Base-by-base conservation (phyloP, 2,329 filamentous ascomycete species). In the Paradendryphiella salina region DNA sequence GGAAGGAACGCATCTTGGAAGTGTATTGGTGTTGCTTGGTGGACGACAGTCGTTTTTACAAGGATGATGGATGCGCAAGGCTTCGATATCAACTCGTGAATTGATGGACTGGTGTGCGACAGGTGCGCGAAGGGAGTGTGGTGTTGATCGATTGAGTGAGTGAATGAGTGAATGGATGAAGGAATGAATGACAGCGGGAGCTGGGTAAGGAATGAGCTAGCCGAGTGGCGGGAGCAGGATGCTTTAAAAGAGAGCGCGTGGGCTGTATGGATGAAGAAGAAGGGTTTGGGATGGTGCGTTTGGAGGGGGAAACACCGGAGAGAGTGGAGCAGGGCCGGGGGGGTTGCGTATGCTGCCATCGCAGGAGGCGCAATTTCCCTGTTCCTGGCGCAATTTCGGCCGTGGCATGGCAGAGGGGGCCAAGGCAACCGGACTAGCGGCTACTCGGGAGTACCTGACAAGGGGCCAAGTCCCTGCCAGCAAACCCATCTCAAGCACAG, bases 1-100 rank as follows among this genome's bases (percentile, higher is more conserved):
- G 67, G 65, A 72, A 67, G 56, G 70, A 66, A 54, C 61, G 65
- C 70, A 73, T 73, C 36, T 56, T 72, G 64, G 49, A 45, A 43
- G 28, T 46, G 37, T 50, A 47, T 44, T 54, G 52, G 46, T 56
- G 38, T 14, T 34, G 46, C n/a, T 29, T 52, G 36, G 47, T 21
- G 39, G 37, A 47, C 39, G 43, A 36, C 13, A 3, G 50, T 45
- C 43, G 32, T 21, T 52, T 39, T 26, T 50, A 31, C 39, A 46
- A 45, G 15, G 28, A 31, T 44, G 26, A 40, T 31, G 44, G 38
- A 31, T 26, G 46, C 29, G 52, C 46, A 43, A 36, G 21, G 29
- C 21, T 48, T 37, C 39, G 39, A 41, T 52, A 31, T 48, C 15
- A 46, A 52, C 38, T 41, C 47, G 31, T 43, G 32, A 34, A 18